These are phyloP conservation scores for Talaromyces marneffei DNA, from an alignment of 2,329 filamentous ascomycete species.

Conservation along the genomic window DNA sequence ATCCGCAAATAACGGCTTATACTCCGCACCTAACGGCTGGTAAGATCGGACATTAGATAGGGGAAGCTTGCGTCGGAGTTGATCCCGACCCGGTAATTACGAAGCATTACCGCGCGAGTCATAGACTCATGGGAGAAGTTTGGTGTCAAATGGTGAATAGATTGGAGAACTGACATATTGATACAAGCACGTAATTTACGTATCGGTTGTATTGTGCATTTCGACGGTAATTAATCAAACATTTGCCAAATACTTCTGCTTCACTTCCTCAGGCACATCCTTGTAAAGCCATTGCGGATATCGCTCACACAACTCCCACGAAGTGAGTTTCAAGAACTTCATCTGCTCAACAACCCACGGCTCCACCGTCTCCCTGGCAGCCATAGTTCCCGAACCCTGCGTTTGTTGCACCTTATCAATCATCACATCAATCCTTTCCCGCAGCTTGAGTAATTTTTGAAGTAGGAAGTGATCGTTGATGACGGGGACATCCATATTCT, in stretches of 20 bases:
- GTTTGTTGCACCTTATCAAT: neutral
- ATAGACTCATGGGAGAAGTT: neutral
- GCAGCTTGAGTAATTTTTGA: neutral
- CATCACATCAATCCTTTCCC: neutral
- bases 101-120: neutral
- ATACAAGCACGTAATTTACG: neutral
- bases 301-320: slow-evolving; percentile 3
- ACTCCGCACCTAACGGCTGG: no score
- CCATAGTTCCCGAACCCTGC: neutral
- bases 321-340: neutral
- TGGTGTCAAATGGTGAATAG: neutral
- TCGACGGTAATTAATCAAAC: neutral
- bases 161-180: neutral
- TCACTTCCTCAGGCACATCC: neutral
- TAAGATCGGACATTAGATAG: neutral
- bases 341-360: slow-evolving; percentile 4
- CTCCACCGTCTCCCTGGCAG: neutral
- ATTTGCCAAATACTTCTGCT: neutral
- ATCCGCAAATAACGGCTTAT: neutral
- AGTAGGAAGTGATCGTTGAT: slow-evolving; percentile 1
- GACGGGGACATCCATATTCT: neutral
- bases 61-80: neutral
- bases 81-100: neutral
- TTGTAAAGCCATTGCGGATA: neutral
- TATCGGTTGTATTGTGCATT: neutral